phyloP scores from a whole-genome alignment of 2,329 filamentous ascomycete genomes.

The Aspergillus phoenicis region DNA sequence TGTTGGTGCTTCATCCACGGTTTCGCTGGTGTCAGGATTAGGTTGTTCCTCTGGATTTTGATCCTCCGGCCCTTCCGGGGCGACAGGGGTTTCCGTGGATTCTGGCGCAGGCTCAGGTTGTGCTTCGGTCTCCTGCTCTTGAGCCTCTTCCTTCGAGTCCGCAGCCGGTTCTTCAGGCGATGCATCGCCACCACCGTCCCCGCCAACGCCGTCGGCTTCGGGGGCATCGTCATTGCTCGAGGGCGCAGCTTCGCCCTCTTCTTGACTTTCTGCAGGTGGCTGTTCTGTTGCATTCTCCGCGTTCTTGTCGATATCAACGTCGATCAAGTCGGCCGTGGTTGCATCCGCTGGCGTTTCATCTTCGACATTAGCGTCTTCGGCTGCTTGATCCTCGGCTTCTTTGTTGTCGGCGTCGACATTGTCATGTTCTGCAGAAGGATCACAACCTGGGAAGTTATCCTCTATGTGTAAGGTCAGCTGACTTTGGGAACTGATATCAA shows the following conservation, averaged over 20 bases:
- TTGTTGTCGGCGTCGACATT: slow-evolving; percentile 36
- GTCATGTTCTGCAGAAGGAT: slow-evolving; percentile 33
- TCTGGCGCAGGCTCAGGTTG: slow-evolving; percentile 10
- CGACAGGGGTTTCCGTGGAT: slow-evolving; percentile 5
- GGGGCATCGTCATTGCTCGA: slow-evolving; percentile 5
- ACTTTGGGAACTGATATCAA: slow-evolving; percentile 11
- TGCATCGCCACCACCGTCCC: slow-evolving; percentile 4
- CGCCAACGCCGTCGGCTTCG: slow-evolving; percentile 10
- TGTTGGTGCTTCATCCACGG: slow-evolving; percentile 13
- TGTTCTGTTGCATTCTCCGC: slow-evolving; percentile 15
- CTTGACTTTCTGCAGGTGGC: neutral
- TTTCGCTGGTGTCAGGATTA: slow-evolving; percentile 7
- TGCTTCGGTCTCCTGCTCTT: slow-evolving; percentile 15
- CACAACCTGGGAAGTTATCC: slow-evolving; percentile 37
- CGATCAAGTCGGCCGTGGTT: slow-evolving; percentile 10
- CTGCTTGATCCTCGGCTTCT: slow-evolving; percentile 35
- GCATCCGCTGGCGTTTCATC: slow-evolving; percentile 19
- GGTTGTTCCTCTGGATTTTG: neutral
- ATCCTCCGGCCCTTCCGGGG: slow-evolving; percentile 13
- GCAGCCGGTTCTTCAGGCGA: slow-evolving; percentile 10
- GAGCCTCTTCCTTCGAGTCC: slow-evolving; percentile 14
- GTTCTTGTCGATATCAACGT: slow-evolving; percentile 12
- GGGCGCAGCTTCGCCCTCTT: slow-evolving; percentile 9
- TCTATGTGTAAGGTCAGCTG: slow-evolving; percentile 28
- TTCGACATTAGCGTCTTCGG: slow-evolving; percentile 33